Base-by-base conservation (phyloP, 345 rosid species). In the Aegle marmelos region DNA sequence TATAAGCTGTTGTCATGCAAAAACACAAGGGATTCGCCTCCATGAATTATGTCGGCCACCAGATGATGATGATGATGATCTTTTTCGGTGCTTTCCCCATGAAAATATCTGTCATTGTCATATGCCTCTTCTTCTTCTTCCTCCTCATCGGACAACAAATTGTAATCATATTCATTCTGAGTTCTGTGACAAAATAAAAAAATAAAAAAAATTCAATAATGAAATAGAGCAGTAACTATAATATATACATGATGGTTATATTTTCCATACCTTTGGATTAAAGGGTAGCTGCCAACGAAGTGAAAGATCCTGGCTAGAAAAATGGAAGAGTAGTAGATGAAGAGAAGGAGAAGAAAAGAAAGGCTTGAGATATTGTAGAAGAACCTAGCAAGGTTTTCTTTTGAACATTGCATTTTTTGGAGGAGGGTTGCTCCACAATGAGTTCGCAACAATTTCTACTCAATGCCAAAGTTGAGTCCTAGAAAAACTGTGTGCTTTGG, bases 311-410 rank as follows among this genome's bases (percentile, higher is more conserved):
- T 81, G 80, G 84, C 82, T 34, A 96, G 92, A 48, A 89, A 76
- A 75, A 82, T 81, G 76, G 91, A 88, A 80, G 92, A 90, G 86
- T 87, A 83, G 85, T 89, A 80, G 84, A 88, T 86, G 84, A 89
- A 85, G 86, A 96, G 82, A 73, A 93, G 86, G 85, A 94, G 86
- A 62, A 92, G 90, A 57, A 89, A 80, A 79, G 79, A 88, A 81
- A 87, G 88, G 87, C 85, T 84, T 48, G 98, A 94, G 88, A 90
- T 76, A 85, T 86, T 87, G 86, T 89, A 84, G 93, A 90, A 96
- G 80, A 94, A 80, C 76, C 89, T 87, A 81, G 75, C 82, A 58
- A 94, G 90, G 83, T 89, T 88, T 91, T 96, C 94, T 82, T 89
- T 74, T 62, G 93, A 89, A 81, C 91, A 92, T 92, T 66, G 94